Percentiles rank a stretch among this genome's conserved stretches.
These are phyloP conservation scores for Acanthamoeba culbertsoni DNA, from an alignment of 208 protist genomes.

Conservation along the genomic window DNA sequence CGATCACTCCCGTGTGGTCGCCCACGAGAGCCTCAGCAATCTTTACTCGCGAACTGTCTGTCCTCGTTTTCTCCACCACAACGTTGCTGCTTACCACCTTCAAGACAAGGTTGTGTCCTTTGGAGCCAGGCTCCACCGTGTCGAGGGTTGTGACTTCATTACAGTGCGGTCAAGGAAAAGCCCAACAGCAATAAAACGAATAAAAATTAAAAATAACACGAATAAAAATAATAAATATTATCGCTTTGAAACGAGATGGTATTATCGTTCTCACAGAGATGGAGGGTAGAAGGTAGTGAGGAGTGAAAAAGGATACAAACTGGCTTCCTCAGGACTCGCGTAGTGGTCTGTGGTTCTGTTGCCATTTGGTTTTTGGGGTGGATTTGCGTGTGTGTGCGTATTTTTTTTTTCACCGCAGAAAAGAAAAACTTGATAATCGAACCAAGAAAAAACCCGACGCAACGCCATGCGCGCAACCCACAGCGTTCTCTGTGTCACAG, in stretches of 20 bases:
- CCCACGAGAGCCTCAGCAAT: conserved; percentile 69
- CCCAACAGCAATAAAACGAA: not conserved
- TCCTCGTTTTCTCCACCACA: conserved; percentile 63
- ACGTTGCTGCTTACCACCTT: conserved; percentile 69
- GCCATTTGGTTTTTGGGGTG: not conserved
- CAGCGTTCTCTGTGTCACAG: no score
- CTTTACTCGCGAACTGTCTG: not conserved
- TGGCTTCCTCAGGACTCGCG: not conserved
- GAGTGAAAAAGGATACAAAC: not conserved
- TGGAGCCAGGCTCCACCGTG: conserved; percentile 49
- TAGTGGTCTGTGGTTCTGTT: not conserved
- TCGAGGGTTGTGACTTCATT: conserved; percentile 62
- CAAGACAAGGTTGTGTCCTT: conserved; percentile 68
- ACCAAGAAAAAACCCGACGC: not conserved
- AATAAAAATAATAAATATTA: conserved; percentile 1
- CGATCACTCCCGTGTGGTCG: conserved; percentile 69
- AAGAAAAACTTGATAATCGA: not conserved
- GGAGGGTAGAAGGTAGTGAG: not conserved
- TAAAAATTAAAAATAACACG: not conserved
- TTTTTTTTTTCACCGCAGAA: no score
- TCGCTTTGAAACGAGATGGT: not conserved
- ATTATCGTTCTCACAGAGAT: not conserved
- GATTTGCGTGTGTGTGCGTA: not conserved
- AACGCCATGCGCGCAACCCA: not conserved
- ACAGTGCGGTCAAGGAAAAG: not conserved